These are phyloP conservation scores for Paecilomyces formosus DNA, from an alignment of 2,329 filamentous ascomycete species.

Conservation along the genomic window DNA sequence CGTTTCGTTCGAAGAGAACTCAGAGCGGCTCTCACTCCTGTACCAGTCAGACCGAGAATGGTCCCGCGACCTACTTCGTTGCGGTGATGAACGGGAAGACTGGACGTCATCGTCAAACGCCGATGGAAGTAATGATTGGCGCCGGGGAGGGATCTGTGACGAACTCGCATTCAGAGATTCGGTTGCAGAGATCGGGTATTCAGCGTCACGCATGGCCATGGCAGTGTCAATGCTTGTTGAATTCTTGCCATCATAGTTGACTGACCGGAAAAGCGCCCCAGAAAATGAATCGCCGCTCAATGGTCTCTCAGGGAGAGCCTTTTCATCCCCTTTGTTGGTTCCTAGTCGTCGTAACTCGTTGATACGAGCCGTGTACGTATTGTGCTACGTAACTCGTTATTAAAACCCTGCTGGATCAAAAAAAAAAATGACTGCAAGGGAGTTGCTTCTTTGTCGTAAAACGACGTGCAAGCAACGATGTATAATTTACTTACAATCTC, in stretches of 20 bases:
- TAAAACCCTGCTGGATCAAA: slow-evolving; percentile 9
- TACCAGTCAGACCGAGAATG: slow-evolving; percentile 18
- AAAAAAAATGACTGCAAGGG: neutral
- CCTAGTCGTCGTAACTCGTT: slow-evolving; percentile 71
- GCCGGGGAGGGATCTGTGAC: slow-evolving; percentile 26
- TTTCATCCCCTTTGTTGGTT: slow-evolving; percentile 47
- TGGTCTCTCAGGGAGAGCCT: slow-evolving; percentile 67
- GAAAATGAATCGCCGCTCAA: slow-evolving; percentile 53
- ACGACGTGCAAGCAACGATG: neutral
- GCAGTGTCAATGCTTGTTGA: slow-evolving; percentile 45
- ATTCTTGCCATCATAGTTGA: slow-evolving; percentile 29
- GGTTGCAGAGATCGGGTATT: slow-evolving; percentile 23
- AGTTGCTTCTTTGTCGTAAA: neutral
- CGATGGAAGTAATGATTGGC: slow-evolving; percentile 32
- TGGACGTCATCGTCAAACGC: slow-evolving; percentile 21
- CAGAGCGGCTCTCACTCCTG: slow-evolving; percentile 1
- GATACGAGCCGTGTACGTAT: slow-evolving; percentile 85
- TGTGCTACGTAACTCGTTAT: slow-evolving; percentile 49
- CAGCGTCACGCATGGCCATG: slow-evolving; percentile 45
- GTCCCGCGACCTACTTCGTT: slow-evolving; percentile 37
- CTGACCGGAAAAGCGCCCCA: slow-evolving; percentile 34
- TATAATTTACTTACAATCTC: slow-evolving; percentile 66
- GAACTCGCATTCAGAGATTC: slow-evolving; percentile 17
- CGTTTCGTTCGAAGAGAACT: neutral
- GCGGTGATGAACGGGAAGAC: slow-evolving; percentile 7